Base-by-base conservation (phyloP, 225 moss, liverwort and hornwort genomes). In the Polytrichum formosum region DNA sequence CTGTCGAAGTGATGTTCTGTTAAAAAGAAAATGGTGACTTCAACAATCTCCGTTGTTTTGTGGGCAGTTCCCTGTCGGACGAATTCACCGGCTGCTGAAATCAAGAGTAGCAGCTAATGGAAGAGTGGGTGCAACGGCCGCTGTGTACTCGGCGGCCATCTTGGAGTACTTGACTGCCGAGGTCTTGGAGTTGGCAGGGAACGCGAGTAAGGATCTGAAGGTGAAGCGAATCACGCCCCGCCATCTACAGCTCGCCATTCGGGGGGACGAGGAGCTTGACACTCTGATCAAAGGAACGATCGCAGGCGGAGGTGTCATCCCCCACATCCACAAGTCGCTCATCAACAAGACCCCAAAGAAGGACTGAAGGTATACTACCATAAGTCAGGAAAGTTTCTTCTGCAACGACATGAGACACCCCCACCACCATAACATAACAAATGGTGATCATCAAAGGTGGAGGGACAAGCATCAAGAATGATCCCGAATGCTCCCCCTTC, bases 221-320 rank as follows among this genome's bases (percentile, higher is more conserved):
- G 94, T 94, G 79, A 94, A 94, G 82, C 94, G 94, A 1, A 94
- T 94, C 75, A 94, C 94, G 0, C 94, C 94, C 0, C 90, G 94
- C 5, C 94, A 94, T 83, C 76, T 94, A 46, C 94, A 94, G 33
- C 90, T 94, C 6, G 94, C 94, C n/a, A 92, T 92, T 63, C 81
- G 92, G 65, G 84, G 72, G 75, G 92, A 79, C 62, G 82, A 81
- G 73, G 86, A 92, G 88, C 66, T 92, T 63, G 92, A 92, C 65
- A 92, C 92, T 6, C 81, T 92, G 77, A 92, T 92, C 76, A 92
- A 92, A 81, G 92, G 92, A 7, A 92, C 92, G 4, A 92, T 92
- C 66, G 92, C 92, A 0, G 94, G 94, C 28, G 94, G 94, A 64
- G 85, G 79, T 55, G 77, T 63, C 7, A 68, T 83, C 28, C 82